Evolutionary conservation across 2,329 filamentous ascomycete species (phyloP).

Genomic region (Beauveria brongniartii): DNA sequence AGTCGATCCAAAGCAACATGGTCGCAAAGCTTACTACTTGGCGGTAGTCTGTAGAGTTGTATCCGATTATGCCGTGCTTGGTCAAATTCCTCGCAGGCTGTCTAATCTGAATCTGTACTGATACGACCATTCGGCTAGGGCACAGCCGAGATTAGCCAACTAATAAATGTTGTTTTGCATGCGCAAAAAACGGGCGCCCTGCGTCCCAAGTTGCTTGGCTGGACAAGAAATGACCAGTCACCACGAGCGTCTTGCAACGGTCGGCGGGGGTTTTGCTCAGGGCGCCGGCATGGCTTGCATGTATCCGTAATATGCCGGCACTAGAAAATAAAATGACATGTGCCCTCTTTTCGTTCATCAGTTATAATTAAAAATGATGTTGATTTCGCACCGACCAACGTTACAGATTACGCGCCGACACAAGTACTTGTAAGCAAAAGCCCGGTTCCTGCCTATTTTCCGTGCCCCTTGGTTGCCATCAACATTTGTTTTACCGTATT

Average conservation of each 20-base stretch:
- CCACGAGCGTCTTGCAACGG: background rate
- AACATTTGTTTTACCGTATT: constrained; percentile 24
- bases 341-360: no score
- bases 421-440: background rate
- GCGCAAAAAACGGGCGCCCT: background rate
- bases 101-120: background rate
- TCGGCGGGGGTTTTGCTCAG: background rate
- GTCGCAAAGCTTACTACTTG: background rate
- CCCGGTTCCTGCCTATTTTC: constrained; percentile 5
- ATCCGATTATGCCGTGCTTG: background rate
- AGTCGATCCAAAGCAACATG: background rate
- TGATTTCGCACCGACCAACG: no score
- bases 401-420: background rate
- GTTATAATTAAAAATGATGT: no score
- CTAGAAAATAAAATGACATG: no score
- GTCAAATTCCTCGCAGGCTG: background rate
- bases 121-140: background rate
- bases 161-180: background rate
- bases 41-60: background rate
- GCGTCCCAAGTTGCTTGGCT: background rate
- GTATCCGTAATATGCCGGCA: background rate
- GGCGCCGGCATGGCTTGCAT: background rate
- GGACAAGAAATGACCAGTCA: background rate
- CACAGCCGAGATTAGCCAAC: background rate
- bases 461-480: constrained; percentile 24